Evolutionary conservation across 768 basidiomycete species (phyloP).

Genomic region (Serendipita sp.): DNA sequence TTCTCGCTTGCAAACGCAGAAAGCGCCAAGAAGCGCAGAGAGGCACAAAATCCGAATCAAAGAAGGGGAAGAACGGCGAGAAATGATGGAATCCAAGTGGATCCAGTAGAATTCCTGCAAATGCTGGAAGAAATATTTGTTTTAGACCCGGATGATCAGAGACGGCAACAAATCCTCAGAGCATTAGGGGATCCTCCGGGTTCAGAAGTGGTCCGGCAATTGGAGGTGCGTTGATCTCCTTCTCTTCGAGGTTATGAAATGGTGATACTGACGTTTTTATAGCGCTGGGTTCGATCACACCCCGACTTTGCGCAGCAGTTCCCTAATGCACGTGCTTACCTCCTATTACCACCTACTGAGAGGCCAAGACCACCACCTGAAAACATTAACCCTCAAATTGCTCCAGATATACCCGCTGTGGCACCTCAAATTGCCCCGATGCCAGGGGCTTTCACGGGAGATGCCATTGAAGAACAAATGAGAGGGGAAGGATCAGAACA

Average conservation of each 20-base stretch:
- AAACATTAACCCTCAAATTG: constrained; percentile 36
- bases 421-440: constrained; percentile 34
- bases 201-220: constrained; percentile 30
- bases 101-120: constrained; percentile 35
- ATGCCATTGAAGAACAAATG: constrained; percentile 18
- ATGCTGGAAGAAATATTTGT: background rate
- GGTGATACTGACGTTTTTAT: constrained; percentile 12
- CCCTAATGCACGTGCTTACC: constrained; percentile 36
- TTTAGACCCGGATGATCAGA: background rate
- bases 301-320: constrained; percentile 39
- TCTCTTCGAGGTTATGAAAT: constrained; percentile 3
- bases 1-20: constrained; percentile 49
- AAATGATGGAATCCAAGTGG: constrained; percentile 25
- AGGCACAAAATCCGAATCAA: constrained; percentile 21
- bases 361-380: constrained; percentile 25
- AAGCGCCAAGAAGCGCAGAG: constrained; percentile 17
- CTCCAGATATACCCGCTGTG: constrained; percentile 33
- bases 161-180: background rate
- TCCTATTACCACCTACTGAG: background rate
- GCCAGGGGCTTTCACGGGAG: constrained; percentile 22
- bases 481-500: constrained; percentile 10
- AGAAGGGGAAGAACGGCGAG: constrained; percentile 32
- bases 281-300: constrained; percentile 40
- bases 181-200: background rate
- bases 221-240: constrained; percentile 27